These are phyloP conservation scores for Linnemannia zychae DNA, from an alignment of 192 early-diverging fungal species.

Conservation along the genomic window DNA sequence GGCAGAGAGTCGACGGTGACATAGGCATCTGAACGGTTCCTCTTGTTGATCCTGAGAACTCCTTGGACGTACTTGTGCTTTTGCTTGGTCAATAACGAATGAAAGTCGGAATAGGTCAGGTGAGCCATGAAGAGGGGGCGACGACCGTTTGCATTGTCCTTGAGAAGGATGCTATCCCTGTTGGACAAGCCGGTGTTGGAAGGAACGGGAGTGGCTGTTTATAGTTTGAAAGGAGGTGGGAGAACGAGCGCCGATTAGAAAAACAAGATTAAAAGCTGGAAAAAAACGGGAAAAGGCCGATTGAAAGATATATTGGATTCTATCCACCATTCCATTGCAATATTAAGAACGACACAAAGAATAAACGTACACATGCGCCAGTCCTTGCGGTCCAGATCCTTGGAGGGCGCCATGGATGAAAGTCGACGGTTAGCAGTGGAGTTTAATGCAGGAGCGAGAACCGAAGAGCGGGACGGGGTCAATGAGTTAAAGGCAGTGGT, in stretches of 20 bases:
- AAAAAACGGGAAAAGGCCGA: not conserved
- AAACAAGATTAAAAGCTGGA: not conserved
- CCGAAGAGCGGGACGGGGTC: slow-evolving; percentile 14
- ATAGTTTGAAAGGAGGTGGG: not conserved
- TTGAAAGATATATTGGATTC: not conserved
- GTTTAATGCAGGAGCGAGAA: not conserved
- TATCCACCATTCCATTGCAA: not conserved
- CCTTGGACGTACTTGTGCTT: slow-evolving; percentile 76
- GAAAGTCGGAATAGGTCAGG: slow-evolving; percentile 67
- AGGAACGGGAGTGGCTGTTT: slow-evolving; percentile 47
- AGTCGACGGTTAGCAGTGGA: slow-evolving; percentile 26
- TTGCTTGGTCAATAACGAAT: slow-evolving; percentile 62
- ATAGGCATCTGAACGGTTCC: slow-evolving; percentile 90
- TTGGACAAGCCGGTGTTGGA: slow-evolving; percentile 58
- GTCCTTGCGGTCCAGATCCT: slow-evolving; percentile 44
- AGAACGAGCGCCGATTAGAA: not conserved
- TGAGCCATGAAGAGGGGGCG: slow-evolving; percentile 71
- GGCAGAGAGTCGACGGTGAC: slow-evolving; percentile 81
- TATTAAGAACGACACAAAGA: not conserved
- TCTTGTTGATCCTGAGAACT: slow-evolving; percentile 87
- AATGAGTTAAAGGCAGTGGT: slow-evolving; percentile 43
- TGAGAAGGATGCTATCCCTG: slow-evolving; percentile 62
- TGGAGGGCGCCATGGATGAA: slow-evolving; percentile 24
- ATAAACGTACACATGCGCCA: slow-evolving; percentile 49
- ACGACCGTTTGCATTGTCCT: slow-evolving; percentile 68